phyloP scores from a whole-genome alignment of 805 yeast genomes.

The Torulaspora gathmanii region DNA sequence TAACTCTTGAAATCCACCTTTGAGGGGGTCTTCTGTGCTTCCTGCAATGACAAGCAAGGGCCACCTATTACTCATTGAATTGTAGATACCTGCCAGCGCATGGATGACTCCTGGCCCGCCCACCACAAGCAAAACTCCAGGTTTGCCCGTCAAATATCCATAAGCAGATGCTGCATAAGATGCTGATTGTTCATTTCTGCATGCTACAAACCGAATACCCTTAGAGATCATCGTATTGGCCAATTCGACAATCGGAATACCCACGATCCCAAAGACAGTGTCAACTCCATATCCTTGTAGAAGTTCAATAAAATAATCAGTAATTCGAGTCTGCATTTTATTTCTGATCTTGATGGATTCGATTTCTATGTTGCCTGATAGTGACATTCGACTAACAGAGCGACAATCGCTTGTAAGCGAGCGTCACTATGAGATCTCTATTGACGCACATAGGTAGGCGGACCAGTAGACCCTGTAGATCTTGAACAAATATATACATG shows the following conservation, averaged over 20 bases:
- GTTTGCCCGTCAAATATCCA: conserved; percentile 59
- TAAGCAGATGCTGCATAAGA: conserved; percentile 71
- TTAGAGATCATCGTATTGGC: conserved; percentile 54
- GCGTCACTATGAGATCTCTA: not conserved
- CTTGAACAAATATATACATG: not conserved
- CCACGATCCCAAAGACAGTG: conserved; percentile 65
- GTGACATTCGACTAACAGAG: no score
- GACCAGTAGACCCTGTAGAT: not conserved
- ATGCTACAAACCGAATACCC: conserved; percentile 55
- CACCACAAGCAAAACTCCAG: conserved; percentile 64
- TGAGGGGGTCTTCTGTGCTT: conserved; percentile 43
- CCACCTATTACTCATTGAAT: conserved; percentile 57
- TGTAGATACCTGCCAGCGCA: conserved; percentile 61
- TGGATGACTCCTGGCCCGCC: conserved; percentile 76
- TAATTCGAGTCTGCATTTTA: conserved; percentile 1
- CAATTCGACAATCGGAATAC: conserved; percentile 67
- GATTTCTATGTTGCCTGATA: no score
- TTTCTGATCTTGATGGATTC: not conserved
- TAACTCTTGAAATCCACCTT: conserved; percentile 68
- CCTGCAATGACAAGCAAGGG: conserved; percentile 67
- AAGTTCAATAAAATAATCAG: conserved; percentile 41
- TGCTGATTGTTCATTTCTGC: conserved; percentile 70
- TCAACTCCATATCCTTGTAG: conserved; percentile 48
- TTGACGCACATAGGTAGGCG: no score
- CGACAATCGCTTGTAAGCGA: not conserved